Percentiles rank a stretch among this genome's conserved stretches.
phyloP scores from a whole-genome alignment of 345 rosid genomes.

The Gossypium stocksii region DNA sequence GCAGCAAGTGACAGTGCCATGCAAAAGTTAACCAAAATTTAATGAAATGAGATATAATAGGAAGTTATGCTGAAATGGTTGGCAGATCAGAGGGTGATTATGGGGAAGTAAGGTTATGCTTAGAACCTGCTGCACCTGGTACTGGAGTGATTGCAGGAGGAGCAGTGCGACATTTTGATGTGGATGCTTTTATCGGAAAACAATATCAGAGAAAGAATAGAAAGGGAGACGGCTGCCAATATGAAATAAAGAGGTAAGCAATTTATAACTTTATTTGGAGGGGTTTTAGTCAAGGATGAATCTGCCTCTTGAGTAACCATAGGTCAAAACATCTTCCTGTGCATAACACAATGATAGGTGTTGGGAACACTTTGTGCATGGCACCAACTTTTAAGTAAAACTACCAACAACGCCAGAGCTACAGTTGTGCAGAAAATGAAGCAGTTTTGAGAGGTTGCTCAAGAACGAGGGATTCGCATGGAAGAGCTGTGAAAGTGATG shows the following conservation, averaged over 20 bases:
- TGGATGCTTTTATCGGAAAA: no score
- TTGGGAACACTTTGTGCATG: slow-evolving; percentile 80
- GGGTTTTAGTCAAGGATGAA: no score
- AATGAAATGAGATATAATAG: no score
- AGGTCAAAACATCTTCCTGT: slow-evolving; percentile 2
- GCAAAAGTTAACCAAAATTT: no score
- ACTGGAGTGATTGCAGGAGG: slow-evolving; percentile 95
- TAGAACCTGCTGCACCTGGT: slow-evolving; percentile 90
- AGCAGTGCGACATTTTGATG: slow-evolving; percentile 47
- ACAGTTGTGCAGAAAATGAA: slow-evolving; percentile 73
- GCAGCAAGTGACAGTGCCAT: no score
- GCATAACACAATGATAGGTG: slow-evolving; percentile 59
- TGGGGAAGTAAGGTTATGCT: slow-evolving; percentile 95
- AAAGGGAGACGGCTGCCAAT: no score
- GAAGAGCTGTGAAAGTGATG: slow-evolving; percentile 81
- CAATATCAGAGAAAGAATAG: no score
- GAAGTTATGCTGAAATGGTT: slow-evolving; percentile 1
- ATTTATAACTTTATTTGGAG: no score
- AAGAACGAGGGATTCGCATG: slow-evolving; percentile 87
- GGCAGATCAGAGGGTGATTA: slow-evolving; percentile 73
- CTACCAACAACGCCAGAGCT: slow-evolving; percentile 89
- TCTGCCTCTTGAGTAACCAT: no score
- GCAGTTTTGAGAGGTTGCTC: slow-evolving; percentile 77
- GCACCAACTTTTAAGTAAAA: slow-evolving; percentile 73
- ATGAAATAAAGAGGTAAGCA: no score